These are phyloP conservation scores for Pochonia chlamydosporia DNA, from an alignment of 2,329 filamentous ascomycete genomes.

Conservation along the genomic window DNA sequence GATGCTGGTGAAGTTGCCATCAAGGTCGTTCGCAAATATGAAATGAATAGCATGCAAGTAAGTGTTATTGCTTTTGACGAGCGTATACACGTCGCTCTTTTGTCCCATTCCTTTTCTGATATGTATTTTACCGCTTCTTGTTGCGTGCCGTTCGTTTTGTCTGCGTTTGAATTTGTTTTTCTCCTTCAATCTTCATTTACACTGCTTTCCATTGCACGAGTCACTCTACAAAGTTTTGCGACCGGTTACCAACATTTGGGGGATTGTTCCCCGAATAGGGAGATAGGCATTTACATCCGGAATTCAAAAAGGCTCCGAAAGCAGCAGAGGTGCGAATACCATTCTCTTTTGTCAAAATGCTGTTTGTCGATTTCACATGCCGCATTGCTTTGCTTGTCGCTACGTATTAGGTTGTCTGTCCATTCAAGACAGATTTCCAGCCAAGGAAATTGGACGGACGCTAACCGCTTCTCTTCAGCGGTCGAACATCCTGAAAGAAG, in stretches of 20 bases:
- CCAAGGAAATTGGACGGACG: slow-evolving; percentile 3
- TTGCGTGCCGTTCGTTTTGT: slow-evolving; percentile 4
- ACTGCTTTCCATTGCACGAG: slow-evolving; percentile 5
- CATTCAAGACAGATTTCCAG: background rate
- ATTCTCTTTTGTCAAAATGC: slow-evolving; percentile 4
- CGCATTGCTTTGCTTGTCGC: background rate
- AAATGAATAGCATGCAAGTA: slow-evolving; percentile 99
- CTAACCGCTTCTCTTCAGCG: slow-evolving; percentile 52
- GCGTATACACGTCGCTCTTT: slow-evolving; percentile 13
- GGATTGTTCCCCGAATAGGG: slow-evolving; percentile 56
- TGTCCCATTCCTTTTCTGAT: slow-evolving; percentile 11
- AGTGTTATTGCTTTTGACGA: slow-evolving; percentile 38
- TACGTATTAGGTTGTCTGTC: background rate
- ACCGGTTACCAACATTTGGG: slow-evolving; percentile 48
- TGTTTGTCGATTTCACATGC: background rate
- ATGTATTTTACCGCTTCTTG: slow-evolving; percentile 12
- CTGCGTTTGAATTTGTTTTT: slow-evolving; percentile 19
- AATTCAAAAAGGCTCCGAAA: slow-evolving; percentile 92
- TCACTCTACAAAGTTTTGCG: slow-evolving; percentile 1
- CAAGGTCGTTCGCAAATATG: slow-evolving; percentile 97
- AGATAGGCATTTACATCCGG: slow-evolving; percentile 88
- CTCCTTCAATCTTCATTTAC: slow-evolving; percentile 10
- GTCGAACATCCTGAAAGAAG: slow-evolving; percentile 96
- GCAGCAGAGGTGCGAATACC: slow-evolving; percentile 83
- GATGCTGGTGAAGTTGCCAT: slow-evolving; percentile 80